These are phyloP conservation scores for Gonium pectorale DNA, from an alignment of 139 green algal genomes.

Conservation along the genomic window DNA sequence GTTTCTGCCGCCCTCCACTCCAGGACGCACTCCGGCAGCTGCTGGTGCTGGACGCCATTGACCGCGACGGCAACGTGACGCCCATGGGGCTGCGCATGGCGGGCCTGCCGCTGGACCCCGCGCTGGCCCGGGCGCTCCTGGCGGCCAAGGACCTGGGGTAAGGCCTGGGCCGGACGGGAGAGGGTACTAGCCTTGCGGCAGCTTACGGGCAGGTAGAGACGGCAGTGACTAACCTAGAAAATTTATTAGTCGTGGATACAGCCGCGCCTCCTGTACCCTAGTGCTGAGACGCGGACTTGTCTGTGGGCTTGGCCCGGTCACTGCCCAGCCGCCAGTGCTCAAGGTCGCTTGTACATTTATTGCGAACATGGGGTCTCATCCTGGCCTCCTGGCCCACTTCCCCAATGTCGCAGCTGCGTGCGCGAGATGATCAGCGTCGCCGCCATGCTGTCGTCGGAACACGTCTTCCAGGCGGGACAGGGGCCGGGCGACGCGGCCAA, in stretches of 20 bases:
- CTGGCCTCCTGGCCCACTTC: neutral
- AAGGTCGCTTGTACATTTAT: too few species aligned
- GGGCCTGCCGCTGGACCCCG: conserved; percentile 87
- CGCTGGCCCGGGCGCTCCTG: conserved; percentile 83
- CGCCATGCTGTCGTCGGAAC: conserved; percentile 90
- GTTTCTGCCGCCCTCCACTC: conserved; percentile 49
- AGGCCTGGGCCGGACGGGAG: too few species aligned
- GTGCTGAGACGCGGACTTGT: too few species aligned
- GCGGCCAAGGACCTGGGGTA: conserved; percentile 80
- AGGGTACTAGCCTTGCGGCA: too few species aligned
- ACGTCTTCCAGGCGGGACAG: conserved; percentile 75
- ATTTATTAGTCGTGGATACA: too few species aligned
- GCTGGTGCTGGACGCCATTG: conserved; percentile 91
- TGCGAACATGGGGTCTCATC: too few species aligned
- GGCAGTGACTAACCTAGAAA: too few species aligned
- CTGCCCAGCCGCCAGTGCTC: too few species aligned
- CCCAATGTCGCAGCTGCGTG: conserved; percentile 64
- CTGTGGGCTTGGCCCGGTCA: too few species aligned
- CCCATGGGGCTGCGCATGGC: conserved; percentile 70
- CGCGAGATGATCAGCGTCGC: conserved; percentile 81
- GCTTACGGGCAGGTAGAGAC: too few species aligned
- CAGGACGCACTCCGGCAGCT: conserved; percentile 91
- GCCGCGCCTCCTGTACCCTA: too few species aligned
- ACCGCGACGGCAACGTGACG: conserved; percentile 85
- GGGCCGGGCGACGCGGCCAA: conserved; percentile 53